These are phyloP conservation scores for Alternaria hordeiaustralica DNA, from an alignment of 2,329 filamentous ascomycete genomes.

Conservation along the genomic window DNA sequence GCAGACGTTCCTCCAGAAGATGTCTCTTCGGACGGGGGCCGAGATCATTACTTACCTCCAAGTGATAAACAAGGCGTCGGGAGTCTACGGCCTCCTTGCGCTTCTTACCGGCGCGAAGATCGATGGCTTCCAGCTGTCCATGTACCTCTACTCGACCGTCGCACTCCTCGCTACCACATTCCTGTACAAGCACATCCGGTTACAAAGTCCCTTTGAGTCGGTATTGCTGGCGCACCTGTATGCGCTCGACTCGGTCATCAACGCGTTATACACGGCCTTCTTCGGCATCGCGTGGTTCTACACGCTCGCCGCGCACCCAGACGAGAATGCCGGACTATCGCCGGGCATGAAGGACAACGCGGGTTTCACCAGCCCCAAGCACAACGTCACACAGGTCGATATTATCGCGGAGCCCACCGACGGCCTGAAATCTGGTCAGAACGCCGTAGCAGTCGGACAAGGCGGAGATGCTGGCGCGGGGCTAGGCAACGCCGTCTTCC, in stretches of 20 bases:
- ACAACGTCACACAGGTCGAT: constrained; percentile 65
- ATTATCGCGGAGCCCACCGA: constrained; percentile 58
- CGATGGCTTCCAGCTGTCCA: constrained; percentile 81
- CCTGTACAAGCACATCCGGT: constrained; percentile 80
- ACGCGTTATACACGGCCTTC: constrained; percentile 78
- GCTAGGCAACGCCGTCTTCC: constrained; percentile 69
- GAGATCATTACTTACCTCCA: constrained; percentile 84
- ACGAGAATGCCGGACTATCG: constrained; percentile 47
- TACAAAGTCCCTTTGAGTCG: constrained; percentile 78
- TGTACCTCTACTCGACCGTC: constrained; percentile 86
- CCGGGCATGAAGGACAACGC: constrained; percentile 67
- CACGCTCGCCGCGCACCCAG: constrained; percentile 66
- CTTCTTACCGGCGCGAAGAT: constrained; percentile 86
- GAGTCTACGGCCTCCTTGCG: constrained; percentile 87
- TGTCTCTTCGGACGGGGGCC: constrained; percentile 85
- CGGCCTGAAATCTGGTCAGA: constrained; percentile 58
- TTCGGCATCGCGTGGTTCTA: constrained; percentile 90
- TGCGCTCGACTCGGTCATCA: constrained; percentile 80
- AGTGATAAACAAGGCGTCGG: constrained; percentile 90
- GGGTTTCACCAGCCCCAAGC: constrained; percentile 69
- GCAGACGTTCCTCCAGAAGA: constrained; percentile 83
- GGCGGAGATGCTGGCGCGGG: constrained; percentile 50
- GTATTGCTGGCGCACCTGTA: constrained; percentile 86
- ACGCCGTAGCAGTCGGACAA: constrained; percentile 57
- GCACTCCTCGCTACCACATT: constrained; percentile 71